phyloP scores from a whole-genome alignment of 306 rosid genomes.

The Urtica urens region DNA sequence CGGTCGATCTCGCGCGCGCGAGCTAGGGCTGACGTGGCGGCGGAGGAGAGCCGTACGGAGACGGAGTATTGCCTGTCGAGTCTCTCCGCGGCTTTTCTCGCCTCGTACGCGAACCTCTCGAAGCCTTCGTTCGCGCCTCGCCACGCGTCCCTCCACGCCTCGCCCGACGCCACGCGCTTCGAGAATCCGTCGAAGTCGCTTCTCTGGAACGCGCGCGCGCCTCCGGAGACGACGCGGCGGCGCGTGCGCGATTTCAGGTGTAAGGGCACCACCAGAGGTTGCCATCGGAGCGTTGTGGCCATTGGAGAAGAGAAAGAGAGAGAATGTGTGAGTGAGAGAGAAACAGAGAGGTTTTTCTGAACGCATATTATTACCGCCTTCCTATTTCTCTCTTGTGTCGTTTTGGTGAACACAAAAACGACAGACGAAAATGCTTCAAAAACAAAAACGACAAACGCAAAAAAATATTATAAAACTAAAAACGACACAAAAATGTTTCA shows the following conservation, averaged over 20 bases:
- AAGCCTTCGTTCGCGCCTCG: slow-evolving; percentile 72
- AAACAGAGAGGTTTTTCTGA: too few relatives aligned
- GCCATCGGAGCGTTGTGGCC: slow-evolving; percentile 32
- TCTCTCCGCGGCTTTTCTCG: slow-evolving; percentile 76
- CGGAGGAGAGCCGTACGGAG: slow-evolving; percentile 34
- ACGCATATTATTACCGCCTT: too few relatives aligned
- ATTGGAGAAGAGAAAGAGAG: slow-evolving; percentile 9
- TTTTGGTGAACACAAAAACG: too few relatives aligned
- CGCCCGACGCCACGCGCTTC: slow-evolving; percentile 39
- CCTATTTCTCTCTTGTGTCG: too few relatives aligned
- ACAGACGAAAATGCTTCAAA: too few relatives aligned
- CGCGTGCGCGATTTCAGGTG: slow-evolving; percentile 11
- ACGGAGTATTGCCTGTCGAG: slow-evolving; percentile 65
- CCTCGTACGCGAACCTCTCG: slow-evolving; percentile 62
- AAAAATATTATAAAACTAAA: too few relatives aligned
- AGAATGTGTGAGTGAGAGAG: not conserved
- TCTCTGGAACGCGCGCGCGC: slow-evolving; percentile 42
- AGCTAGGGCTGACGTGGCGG: slow-evolving; percentile 38
- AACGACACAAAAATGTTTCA: too few relatives aligned
- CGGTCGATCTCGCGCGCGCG: slow-evolving; percentile 77
- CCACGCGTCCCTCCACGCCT: slow-evolving; percentile 75
- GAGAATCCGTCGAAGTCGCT: slow-evolving; percentile 48
- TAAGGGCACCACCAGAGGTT: slow-evolving; percentile 9
- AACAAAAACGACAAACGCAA: too few relatives aligned
- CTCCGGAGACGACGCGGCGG: not conserved